A percentile compares a stretch with the other conserved stretches of the same genome.
Evolutionary conservation across 768 basidiomycete genomes (phyloP).

Genomic region (Phallus indusiatus): DNA sequence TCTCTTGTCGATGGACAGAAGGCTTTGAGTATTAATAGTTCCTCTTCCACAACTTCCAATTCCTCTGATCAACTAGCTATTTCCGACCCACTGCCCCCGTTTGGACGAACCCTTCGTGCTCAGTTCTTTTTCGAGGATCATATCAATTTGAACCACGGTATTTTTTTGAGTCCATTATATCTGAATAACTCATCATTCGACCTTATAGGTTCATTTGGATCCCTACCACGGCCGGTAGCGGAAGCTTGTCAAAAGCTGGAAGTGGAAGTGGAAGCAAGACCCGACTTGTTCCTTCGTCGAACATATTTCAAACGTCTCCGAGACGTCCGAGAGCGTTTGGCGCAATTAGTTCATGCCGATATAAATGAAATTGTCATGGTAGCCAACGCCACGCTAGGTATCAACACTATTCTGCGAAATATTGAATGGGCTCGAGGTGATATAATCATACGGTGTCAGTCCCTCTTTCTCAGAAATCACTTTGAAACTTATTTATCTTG

Average conservation of each 20-base stretch:
- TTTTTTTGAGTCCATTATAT: not conserved
- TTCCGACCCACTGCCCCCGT: slow-evolving; percentile 8
- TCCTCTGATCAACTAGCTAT: not conserved
- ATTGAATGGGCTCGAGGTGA: slow-evolving; percentile 61
- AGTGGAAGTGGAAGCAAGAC: slow-evolving; percentile 21
- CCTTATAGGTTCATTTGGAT: slow-evolving; percentile 24
- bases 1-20: slow-evolving; percentile 44
- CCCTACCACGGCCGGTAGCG: slow-evolving; percentile 21
- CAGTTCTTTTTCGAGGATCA: slow-evolving; percentile 25
- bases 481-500: not conserved
- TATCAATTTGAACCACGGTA: slow-evolving; percentile 29
- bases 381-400: slow-evolving; percentile 51
- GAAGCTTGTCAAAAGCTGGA: slow-evolving; percentile 19
- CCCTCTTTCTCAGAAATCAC: not conserved
- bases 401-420: slow-evolving; percentile 61
- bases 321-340: slow-evolving; percentile 18
- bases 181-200: not conserved
- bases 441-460: slow-evolving; percentile 48
- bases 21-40: slow-evolving; percentile 27
- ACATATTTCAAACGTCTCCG: slow-evolving; percentile 18
- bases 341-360: slow-evolving; percentile 22
- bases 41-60: not conserved
- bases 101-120: slow-evolving; percentile 23
- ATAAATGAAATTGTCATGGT: slow-evolving; percentile 30
- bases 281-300: slow-evolving; percentile 25